These are phyloP conservation scores for Carpinus fangiana DNA, from an alignment of 306 rosid genomes.

Conservation along the genomic window DNA sequence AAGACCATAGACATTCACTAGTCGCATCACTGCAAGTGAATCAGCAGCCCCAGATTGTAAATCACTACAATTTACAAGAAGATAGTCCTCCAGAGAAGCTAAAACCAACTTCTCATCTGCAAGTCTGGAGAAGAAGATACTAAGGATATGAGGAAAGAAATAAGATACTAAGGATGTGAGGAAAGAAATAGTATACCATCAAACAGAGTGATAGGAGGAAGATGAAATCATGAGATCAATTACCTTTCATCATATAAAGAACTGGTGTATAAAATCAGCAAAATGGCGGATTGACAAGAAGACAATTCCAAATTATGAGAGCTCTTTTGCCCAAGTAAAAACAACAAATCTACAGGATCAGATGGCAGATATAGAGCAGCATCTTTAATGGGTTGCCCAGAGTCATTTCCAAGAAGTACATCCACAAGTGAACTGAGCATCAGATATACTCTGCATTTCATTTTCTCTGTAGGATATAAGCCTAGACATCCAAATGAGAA, in stretches of 20 bases:
- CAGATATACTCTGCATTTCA: slow-evolving; percentile 75
- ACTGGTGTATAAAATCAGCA: slow-evolving; percentile 67
- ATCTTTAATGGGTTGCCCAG: slow-evolving; percentile 74
- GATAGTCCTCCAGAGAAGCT: slow-evolving; percentile 80
- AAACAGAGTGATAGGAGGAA: slow-evolving; percentile 15
- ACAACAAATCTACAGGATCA: slow-evolving; percentile 79
- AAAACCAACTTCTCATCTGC: slow-evolving; percentile 88
- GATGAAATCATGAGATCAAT: slow-evolving; percentile 22
- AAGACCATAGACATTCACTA: slow-evolving; percentile 73
- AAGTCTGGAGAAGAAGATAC: slow-evolving; percentile 53
- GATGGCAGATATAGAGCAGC: slow-evolving; percentile 62
- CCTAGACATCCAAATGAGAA: slow-evolving; percentile 88
- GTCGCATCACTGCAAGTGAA: slow-evolving; percentile 45
- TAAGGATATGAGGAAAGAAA: slow-evolving; percentile 31
- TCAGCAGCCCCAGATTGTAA: slow-evolving; percentile 40
- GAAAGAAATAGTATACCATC: slow-evolving; percentile 9
- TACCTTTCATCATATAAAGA: slow-evolving; percentile 88
- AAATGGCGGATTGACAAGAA: slow-evolving; percentile 74
- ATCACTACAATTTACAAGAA: slow-evolving; percentile 57
- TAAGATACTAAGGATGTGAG: slow-evolving; percentile 30
- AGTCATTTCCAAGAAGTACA: slow-evolving; percentile 62
- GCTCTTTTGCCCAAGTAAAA: slow-evolving; percentile 77
- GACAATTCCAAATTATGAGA: slow-evolving; percentile 52
- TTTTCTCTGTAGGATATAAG: slow-evolving; percentile 64
- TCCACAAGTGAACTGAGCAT: slow-evolving; percentile 75